Base-by-base conservation (phyloP, 345 rosid species). In the Salix caprea region DNA sequence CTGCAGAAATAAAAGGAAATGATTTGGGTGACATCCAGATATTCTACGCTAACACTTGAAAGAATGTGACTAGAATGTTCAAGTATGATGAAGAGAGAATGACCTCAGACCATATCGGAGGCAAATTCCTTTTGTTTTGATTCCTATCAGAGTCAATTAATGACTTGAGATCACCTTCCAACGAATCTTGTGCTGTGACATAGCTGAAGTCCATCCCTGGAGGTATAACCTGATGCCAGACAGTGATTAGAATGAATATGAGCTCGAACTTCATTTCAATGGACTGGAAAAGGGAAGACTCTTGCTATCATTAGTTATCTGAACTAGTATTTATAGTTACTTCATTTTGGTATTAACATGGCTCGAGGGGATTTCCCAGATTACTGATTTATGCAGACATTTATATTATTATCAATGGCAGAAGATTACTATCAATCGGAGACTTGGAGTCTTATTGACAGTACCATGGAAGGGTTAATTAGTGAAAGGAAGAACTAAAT, bases 81-180 rank as follows among this genome's bases (percentile, higher is more conserved):
- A 14, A 65, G 73, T 72, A 66, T 18, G 39, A 56, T 50, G 39
- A 69, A 58, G 69, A 48, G 71, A 44, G 73, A 66, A 36, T 72
- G 56, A 93, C 96, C 96, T 93, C 91, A 1, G 96, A 88, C 98
- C 97, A 93, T 67, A 93, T 93, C 44, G 89, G 90, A 60, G 94
- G 98, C 65, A 93, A 86, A 66, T 85, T 85, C 84, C 88, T 86
- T 83, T 89, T 93, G 58, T 67, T 91, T 78, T 84, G 92, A 75
- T 80, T 81, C 78, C 87, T 79, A 74, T 91, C 91, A 21, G 91
- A 84, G 52, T 88, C 88, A 78, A 88, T 82, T 76, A 88, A 77
- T 66, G 89, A 85, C 77, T 86, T 88, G 69, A 89, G 90, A 69
- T 89, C 92, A 37, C 82, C 86, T 77, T 85, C 92, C 67, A 80